Evolutionary conservation across 1,284 basidiomycete species (phyloP), one percentile per base, ranked within the genome.

Genomic region (Inonotus hispidus): DNA sequence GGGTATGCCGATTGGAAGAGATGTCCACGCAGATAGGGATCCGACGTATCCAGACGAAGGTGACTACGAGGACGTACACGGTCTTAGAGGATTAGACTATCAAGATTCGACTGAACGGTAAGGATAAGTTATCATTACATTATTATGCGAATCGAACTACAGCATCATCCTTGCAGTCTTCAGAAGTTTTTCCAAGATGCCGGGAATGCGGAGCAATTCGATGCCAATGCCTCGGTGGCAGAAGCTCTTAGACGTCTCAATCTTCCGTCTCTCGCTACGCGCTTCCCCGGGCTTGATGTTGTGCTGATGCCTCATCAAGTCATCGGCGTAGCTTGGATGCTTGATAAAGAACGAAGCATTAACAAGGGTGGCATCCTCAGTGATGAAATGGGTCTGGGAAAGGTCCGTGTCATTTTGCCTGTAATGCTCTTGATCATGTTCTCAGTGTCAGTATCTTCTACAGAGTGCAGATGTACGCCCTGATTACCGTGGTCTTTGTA

Each of bases 291-390:
- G 3, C 82, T 88, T 80, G 75, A 75, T 32, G 75, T 86, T 21
- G 71, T 77, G 0, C 71, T 88, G 32, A 80, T 88, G 77, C 78
- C 85, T 11, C 85, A 88, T 71, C 86, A 89, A 65, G 75, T 78
- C 3, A 82, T 88, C 55, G 81, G 85, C 1, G 83, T 86, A 0
- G 78, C 82, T 1, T 88, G 86, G 86, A 85, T 87, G 82, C 66
- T 81, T 2, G 77, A 82, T 27, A 81, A 82, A 56, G 86, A 88
- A 68, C 71, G 71, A 45, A 73, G 75, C 29, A 19, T 56, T 0
- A 63, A 75, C 16, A 75, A 74, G 39, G 83, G 82, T 63, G 90
- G 90, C 29, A 86, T 85, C 66, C 72, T 93, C 11, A 87, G 84
- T 3, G 92, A 95, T 69, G 92, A 95, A 71, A 85, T 86, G 84